These are phyloP conservation scores for Raddia guianensis DNA, from an alignment of 176 grass and related monocot species.

Conservation along the genomic window DNA sequence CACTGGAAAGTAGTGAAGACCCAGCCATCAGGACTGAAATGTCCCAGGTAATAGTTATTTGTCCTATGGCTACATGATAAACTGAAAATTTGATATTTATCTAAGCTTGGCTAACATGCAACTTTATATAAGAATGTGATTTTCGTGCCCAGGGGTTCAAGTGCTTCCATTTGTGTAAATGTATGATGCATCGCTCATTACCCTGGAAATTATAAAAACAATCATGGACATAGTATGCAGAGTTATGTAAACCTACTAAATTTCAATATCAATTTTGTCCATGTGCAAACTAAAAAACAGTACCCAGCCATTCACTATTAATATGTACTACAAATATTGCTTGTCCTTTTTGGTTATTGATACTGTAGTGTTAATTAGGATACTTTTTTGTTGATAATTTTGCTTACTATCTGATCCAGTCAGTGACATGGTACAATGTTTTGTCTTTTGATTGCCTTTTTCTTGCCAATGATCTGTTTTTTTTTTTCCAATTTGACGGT, in stretches of 20 bases:
- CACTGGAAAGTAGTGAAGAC: slow-evolving; percentile 67
- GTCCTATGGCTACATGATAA: neutral
- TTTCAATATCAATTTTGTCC: too few relatives aligned
- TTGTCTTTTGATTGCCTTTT: slow-evolving; percentile 6
- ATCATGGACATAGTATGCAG: too few relatives aligned
- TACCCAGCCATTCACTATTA: too few relatives aligned
- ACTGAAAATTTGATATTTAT: slow-evolving; percentile 22
- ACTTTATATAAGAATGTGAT: neutral
- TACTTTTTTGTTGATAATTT: slow-evolving; percentile 16
- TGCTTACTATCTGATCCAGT: neutral
- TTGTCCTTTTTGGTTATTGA: too few relatives aligned
- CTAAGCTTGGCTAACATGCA: slow-evolving; percentile 21
- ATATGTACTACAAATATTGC: too few relatives aligned
- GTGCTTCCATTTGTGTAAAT: too few relatives aligned
- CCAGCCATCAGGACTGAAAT: slow-evolving; percentile 62
- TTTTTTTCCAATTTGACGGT: slow-evolving; percentile 21
- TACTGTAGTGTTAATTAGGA: slow-evolving; percentile 30
- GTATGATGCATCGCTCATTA: too few relatives aligned
- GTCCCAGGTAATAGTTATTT: slow-evolving; percentile 66
- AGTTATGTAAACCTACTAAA: too few relatives aligned
- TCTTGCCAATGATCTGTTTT: slow-evolving; percentile 12
- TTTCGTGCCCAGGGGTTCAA: too few relatives aligned
- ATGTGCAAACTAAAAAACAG: too few relatives aligned
- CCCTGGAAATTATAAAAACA: too few relatives aligned
- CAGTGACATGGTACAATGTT: slow-evolving; percentile 20